Conservation (phyloP, 1,139 yeast species). For the Yamadazyma conglobata region DNA sequence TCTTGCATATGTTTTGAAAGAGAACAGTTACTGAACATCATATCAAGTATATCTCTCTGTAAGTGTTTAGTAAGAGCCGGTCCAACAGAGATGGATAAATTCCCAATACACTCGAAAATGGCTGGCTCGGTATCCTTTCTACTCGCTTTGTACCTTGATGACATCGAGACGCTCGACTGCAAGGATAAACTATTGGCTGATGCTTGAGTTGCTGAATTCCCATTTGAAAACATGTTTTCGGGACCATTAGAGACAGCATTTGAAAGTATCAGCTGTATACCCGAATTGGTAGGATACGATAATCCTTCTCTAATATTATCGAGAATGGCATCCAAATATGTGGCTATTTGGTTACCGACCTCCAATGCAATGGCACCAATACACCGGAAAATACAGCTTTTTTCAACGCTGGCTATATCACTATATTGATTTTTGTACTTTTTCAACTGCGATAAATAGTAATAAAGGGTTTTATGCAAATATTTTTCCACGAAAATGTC, state of each 20-base stretch:
- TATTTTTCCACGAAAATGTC: slow-evolving; percentile 76
- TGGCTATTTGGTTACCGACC: slow-evolving; percentile 83
- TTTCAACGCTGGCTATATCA: slow-evolving; percentile 51
- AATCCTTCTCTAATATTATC: slow-evolving; percentile 83
- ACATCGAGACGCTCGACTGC: slow-evolving; percentile 27
- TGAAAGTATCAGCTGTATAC: slow-evolving; percentile 42
- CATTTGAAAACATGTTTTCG: slow-evolving; percentile 15
- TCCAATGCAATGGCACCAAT: slow-evolving; percentile 84
- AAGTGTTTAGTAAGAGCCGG: slow-evolving; percentile 92
- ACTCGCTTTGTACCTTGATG: slow-evolving; percentile 56
- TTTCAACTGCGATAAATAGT: slow-evolving; percentile 75
- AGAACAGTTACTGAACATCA: slow-evolving; percentile 75
- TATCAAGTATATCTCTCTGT: slow-evolving; percentile 75
- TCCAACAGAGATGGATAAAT: slow-evolving; percentile 84
- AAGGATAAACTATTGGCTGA: slow-evolving; percentile 19
- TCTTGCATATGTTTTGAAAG: slow-evolving; percentile 76
- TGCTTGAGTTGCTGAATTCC: slow-evolving; percentile 7
- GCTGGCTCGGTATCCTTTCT: slow-evolving; percentile 82
- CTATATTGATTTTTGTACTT: slow-evolving; percentile 51
- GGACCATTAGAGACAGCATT: slow-evolving; percentile 35
- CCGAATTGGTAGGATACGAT: slow-evolving; percentile 40
- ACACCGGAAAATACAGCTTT: slow-evolving; percentile 73
- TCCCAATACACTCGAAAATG: slow-evolving; percentile 83
- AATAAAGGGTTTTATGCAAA: slow-evolving; percentile 74
- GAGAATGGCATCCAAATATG: slow-evolving; percentile 81